Evolutionary conservation across 192 early-diverging fungal species (phyloP).

Genomic region (Mortierella alpina): DNA sequence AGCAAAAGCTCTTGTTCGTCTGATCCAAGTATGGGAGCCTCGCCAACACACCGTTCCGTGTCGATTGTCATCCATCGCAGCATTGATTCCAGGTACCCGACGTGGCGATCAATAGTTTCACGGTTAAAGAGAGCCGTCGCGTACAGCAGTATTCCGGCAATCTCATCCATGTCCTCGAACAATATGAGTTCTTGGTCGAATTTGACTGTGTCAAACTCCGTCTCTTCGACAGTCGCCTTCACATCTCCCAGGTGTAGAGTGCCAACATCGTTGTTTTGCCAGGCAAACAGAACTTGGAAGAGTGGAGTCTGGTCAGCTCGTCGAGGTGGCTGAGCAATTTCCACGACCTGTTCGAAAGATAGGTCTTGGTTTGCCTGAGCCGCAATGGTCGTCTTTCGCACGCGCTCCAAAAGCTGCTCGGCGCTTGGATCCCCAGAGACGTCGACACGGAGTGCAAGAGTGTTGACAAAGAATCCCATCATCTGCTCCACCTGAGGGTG

Average conservation of each 20-base stretch:
- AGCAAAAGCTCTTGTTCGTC: background rate
- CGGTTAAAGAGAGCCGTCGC: slow-evolving; percentile 10
- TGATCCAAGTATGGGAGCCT: background rate
- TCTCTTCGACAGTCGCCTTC: background rate
- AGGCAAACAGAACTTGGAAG: slow-evolving; percentile 15
- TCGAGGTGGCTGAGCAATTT: slow-evolving; percentile 7
- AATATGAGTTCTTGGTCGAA: background rate
- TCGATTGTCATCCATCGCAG: background rate
- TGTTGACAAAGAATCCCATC: slow-evolving; percentile 17
- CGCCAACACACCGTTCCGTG: background rate
- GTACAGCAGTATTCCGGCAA: background rate
- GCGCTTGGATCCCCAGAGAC: background rate
- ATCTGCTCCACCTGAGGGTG: slow-evolving; percentile 1
- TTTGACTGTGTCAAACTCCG: background rate
- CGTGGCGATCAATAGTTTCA: background rate
- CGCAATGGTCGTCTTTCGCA: background rate
- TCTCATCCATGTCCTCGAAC: background rate
- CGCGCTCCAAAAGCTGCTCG: background rate
- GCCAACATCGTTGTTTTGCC: slow-evolving; percentile 9
- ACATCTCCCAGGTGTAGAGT: background rate
- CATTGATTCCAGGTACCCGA: background rate
- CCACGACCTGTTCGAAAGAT: slow-evolving; percentile 13
- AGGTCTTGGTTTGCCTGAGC: slow-evolving; percentile 1
- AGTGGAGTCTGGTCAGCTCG: slow-evolving; percentile 1
- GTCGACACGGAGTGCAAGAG: slow-evolving; percentile 4